These are phyloP conservation scores for Phytopythium chamaehyphon DNA, from an alignment of 352 stramenopile species.

Conservation along the genomic window DNA sequence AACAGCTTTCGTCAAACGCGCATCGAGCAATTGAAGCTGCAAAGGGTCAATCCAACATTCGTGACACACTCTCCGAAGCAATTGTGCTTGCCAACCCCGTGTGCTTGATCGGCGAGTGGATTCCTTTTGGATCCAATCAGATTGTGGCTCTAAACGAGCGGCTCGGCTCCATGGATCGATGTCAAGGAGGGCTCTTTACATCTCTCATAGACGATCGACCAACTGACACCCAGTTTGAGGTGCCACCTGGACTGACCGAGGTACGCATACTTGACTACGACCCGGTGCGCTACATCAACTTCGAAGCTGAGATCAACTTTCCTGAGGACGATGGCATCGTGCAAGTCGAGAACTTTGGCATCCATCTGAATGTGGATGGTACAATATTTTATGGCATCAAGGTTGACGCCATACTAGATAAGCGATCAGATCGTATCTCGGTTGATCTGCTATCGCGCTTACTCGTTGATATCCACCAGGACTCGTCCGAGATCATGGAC, in stretches of 20 bases:
- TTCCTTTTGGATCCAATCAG: conserved; percentile 96
- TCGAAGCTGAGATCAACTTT: conserved; percentile 96
- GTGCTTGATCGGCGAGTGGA: conserved; percentile 95
- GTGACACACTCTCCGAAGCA: conserved; percentile 90
- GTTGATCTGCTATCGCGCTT: conserved; percentile 93
- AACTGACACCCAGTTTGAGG: conserved; percentile 76
- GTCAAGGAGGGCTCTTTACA: conserved; percentile 93
- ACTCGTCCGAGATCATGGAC: conserved; percentile 93
- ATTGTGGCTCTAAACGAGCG: conserved; percentile 95
- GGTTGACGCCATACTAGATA: conserved; percentile 94
- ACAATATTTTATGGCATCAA: conserved; percentile 75
- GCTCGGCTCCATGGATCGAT: conserved; percentile 92
- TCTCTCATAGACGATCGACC: conserved; percentile 84
- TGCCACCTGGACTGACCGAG: conserved; percentile 87
- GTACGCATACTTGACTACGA: conserved; percentile 96
- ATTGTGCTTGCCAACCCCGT: conserved; percentile 94
- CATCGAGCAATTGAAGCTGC: conserved; percentile 86
- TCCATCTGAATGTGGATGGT: conserved; percentile 63
- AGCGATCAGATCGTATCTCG: conserved; percentile 94
- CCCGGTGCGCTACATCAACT: conserved; percentile 96
- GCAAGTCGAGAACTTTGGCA: conserved; percentile 95
- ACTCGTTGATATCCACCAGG: conserved; percentile 93
- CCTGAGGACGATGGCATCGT: conserved; percentile 91
- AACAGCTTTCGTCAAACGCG: conserved; percentile 85
- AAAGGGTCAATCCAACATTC: conserved; percentile 81